Percentiles rank a stretch among this genome's conserved stretches.
phyloP scores from a whole-genome alignment of 192 early-diverging fungal genomes.

The Gigaspora rosea region DNA sequence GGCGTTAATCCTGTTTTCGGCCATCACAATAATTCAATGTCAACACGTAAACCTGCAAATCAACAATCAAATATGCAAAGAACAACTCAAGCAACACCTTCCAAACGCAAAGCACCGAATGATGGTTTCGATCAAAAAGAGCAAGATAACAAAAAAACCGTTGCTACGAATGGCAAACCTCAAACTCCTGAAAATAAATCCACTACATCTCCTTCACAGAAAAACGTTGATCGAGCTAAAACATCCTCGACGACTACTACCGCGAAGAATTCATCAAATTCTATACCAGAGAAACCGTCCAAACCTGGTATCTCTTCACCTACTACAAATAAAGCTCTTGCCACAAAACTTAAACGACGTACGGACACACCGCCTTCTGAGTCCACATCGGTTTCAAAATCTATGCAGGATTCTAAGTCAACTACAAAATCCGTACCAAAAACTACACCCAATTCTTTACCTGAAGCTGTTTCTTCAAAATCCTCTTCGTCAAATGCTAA shows the following conservation, averaged over 20 bases:
- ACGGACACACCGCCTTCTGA: background rate
- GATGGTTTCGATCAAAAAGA: constrained; percentile 8
- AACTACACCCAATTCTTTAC: background rate
- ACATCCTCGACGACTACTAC: background rate
- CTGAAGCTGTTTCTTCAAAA: background rate
- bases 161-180: background rate
- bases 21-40: background rate
- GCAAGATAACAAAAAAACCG: background rate
- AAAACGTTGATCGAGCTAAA: background rate
- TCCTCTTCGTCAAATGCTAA: background rate
- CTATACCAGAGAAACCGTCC: background rate
- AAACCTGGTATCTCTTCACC: background rate
- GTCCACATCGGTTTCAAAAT: background rate
- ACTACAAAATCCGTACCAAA: background rate
- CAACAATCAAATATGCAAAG: background rate
- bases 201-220: background rate
- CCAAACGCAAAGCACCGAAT: constrained; percentile 7
- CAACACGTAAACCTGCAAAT: constrained; percentile 1
- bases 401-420: background rate
- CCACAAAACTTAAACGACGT: background rate
- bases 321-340: background rate
- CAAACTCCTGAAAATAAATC: background rate
- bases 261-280: background rate
- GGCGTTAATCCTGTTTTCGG: background rate
- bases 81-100: background rate